These are phyloP conservation scores for Marasmius tenuissimus DNA, from an alignment of 1,284 basidiomycete genomes.

Conservation along the genomic window DNA sequence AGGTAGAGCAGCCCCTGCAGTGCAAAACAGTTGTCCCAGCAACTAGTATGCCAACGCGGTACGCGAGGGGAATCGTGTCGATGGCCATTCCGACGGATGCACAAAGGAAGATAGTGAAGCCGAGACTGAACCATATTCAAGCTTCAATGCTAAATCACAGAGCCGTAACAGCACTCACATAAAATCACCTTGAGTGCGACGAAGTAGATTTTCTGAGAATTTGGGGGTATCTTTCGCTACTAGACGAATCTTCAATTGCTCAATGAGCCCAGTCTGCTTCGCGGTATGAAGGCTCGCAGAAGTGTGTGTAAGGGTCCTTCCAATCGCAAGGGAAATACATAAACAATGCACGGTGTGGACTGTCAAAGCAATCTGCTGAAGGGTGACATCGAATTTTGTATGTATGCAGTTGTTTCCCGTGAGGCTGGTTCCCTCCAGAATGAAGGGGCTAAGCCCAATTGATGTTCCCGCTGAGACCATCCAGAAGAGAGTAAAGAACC, in stretches of 20 bases:
- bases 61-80: too few species aligned
- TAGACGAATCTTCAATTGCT: neutral
- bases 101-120: too few species aligned
- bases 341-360: neutral
- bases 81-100: too few species aligned
- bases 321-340: neutral
- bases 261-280: neutral
- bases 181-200: neutral
- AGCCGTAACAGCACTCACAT: too few species aligned
- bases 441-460: neutral
- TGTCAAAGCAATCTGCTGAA: neutral
- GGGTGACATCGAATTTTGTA: neutral
- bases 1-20: too few species aligned
- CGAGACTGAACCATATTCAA: too few species aligned
- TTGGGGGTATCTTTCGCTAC: neutral
- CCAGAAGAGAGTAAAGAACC: neutral
- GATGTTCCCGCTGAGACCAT: neutral
- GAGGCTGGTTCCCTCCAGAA: neutral
- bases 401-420: neutral
- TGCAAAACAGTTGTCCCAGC: too few species aligned
- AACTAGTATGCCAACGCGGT: too few species aligned
- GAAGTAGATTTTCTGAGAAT: neutral
- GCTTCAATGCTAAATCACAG: too few species aligned
- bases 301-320: neutral
- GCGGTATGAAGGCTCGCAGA: neutral